phyloP scores from a whole-genome alignment of 73 alveolate species.

The Paramecium primaurelia region DNA sequence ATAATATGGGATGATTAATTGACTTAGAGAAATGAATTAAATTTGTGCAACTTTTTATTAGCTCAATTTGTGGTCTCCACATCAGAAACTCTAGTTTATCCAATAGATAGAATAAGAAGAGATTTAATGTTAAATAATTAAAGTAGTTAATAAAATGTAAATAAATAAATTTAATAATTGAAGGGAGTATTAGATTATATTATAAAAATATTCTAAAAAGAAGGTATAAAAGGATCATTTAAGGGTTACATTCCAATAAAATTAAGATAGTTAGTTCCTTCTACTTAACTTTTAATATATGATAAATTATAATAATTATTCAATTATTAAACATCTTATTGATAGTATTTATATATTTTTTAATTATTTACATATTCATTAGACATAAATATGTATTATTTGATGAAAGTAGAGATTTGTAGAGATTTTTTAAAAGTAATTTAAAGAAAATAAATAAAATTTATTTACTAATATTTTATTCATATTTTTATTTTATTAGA shows the following conservation, averaged over 20 bases:
- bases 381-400: too few species aligned
- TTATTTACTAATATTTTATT: too few species aligned
- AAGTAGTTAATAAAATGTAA: not conserved
- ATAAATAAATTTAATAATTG: not conserved
- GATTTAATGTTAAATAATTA: constrained; percentile 79
- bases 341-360: not conserved
- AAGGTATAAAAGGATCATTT: constrained; percentile 72
- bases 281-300: not conserved
- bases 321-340: not conserved
- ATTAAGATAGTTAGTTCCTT: not conserved
- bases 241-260: constrained; percentile 66
- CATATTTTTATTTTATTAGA: not conserved
- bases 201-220: constrained; percentile 57
- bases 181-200: constrained; percentile 62
- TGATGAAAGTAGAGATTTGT: too few species aligned
- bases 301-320: not conserved
- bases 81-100: constrained; percentile 72
- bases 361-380: too few species aligned
- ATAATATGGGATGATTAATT: not conserved
- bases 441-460: too few species aligned
- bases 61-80: constrained; percentile 65
- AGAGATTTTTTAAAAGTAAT: too few species aligned
- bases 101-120: constrained; percentile 83
- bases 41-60: not conserved
- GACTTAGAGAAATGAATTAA: not conserved